Base-by-base conservation (phyloP, 805 yeast species). In the Priceomyces haplophilus region DNA sequence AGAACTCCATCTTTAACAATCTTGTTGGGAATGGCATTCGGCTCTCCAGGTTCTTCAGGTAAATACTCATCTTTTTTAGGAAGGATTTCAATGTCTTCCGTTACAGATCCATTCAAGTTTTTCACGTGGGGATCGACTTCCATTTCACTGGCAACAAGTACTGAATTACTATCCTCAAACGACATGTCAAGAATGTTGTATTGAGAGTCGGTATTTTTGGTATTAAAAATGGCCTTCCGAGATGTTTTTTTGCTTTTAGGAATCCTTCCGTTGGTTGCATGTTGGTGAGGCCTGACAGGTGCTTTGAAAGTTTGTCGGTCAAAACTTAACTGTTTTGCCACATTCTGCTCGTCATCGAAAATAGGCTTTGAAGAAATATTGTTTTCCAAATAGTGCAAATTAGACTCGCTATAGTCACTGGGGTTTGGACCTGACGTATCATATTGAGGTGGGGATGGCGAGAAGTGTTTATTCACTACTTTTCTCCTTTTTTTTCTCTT, bases 391-490 rank as follows among this genome's bases (percentile, higher is more conserved):
- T 47, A 57, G 3, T 58, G 54, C 3, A 67, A 24, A 42, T 66
- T 59, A 3, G 52, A 50, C 42, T 64, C 72, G 5, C 58, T 65
- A 38, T 67, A 66, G 31, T 65, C 71, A 15, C 70, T 72, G 3
- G 64, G 40, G 27, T 64, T 59, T 15, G 58, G 67, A 37, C 56
- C 52, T 2, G 68, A 63, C 8, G 53, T 20, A 36, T 64, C 65
- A 41, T 51, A 54, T 4, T 58, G 31, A 1, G 53, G 41, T 2
- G 50, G 48, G 0, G 64, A 49, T 7, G 45, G 44, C 3, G 56
- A 43, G 30, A 34, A 35, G 6, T 24, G 32, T 21, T 38, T 42
- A 30, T 41, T 41, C 6, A 44, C 38, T 2, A 49, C 35, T 33
- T 50, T 55, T 38, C 59, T 46, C 37, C 54, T 61, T 15, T 57